Evolutionary conservation across 75 land plant genomes (phyloP).

Genomic region (Pinus tabuliformis): DNA sequence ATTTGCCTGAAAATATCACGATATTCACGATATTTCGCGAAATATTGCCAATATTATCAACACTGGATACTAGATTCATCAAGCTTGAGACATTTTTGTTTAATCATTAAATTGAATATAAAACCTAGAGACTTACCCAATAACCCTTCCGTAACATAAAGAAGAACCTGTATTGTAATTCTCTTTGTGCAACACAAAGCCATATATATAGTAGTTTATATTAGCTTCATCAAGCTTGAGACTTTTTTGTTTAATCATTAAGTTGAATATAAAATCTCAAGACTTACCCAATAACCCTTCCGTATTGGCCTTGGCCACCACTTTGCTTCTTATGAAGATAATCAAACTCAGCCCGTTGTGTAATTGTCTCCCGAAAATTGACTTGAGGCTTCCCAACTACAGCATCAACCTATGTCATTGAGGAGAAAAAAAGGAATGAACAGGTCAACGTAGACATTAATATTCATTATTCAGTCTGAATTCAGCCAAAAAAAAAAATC

Average conservation of each 20-base stretch:
- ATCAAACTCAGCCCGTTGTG: conserved; percentile 92
- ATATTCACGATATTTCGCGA: too few species aligned
- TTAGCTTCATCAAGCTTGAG: too few species aligned
- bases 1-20: too few species aligned
- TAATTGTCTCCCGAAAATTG: conserved; percentile 93
- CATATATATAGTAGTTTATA: too few species aligned
- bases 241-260: too few species aligned
- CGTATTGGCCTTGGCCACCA: conserved; percentile 99
- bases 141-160: conserved; percentile 31
- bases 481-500: not conserved
- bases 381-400: conserved; percentile 96
- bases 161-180: too few species aligned
- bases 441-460: not conserved
- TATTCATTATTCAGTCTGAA: not conserved
- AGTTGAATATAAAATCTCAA: not conserved
- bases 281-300: conserved; percentile 86
- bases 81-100: too few species aligned
- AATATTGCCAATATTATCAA: too few species aligned
- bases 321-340: conserved; percentile 97
- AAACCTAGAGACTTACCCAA: conserved; percentile 52
- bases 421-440: not conserved
- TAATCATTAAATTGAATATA: too few species aligned
- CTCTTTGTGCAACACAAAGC: too few species aligned
- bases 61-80: too few species aligned
- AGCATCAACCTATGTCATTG: conserved; percentile 73